Evolutionary conservation across 192 early-diverging fungal species (phyloP).

Genomic region (Chytriomyces sp.): DNA sequence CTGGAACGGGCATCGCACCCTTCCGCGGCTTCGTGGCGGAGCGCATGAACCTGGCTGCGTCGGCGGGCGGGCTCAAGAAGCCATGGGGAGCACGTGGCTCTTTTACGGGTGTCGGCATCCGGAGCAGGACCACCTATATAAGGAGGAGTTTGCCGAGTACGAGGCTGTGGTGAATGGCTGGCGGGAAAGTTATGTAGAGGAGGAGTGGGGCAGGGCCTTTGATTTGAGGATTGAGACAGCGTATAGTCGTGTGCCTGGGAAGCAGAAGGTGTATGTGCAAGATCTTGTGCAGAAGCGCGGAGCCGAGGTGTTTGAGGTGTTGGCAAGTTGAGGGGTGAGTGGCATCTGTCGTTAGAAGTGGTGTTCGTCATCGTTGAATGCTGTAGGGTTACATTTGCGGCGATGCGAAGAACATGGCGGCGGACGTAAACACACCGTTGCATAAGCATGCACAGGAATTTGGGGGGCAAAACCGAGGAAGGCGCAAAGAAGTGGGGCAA

Average conservation of each 20-base stretch:
- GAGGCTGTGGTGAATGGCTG: conserved; percentile 43
- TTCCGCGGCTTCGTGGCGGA: conserved; percentile 97
- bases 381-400: conserved; percentile 40
- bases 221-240: conserved; percentile 80
- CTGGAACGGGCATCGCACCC: conserved; percentile 97
- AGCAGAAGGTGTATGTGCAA: conserved; percentile 95
- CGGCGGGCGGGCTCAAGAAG: conserved; percentile 55
- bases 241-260: conserved; percentile 75
- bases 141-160: conserved; percentile 77
- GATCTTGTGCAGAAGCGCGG: conserved; percentile 78
- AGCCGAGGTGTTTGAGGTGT: conserved; percentile 77
- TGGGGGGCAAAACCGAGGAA: conserved; percentile 64
- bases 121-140: conserved; percentile 89
- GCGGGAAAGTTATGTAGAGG: conserved; percentile 25
- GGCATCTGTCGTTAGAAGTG: no score
- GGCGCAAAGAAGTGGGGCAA: conserved; percentile 80
- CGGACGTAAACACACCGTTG: conserved; percentile 76
- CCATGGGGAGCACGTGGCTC: conserved; percentile 81
- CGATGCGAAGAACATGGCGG: conserved; percentile 97
- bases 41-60: conserved; percentile 64
- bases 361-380: no score
- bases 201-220: conserved; percentile 41
- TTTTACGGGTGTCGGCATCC: conserved; percentile 93
- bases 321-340: conserved; percentile 62
- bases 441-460: conserved; percentile 64